Evolutionary conservation across 192 early-diverging fungal species (phyloP), one percentile per base, ranked within the genome.

Genomic region (Coemansia sp.): DNA sequence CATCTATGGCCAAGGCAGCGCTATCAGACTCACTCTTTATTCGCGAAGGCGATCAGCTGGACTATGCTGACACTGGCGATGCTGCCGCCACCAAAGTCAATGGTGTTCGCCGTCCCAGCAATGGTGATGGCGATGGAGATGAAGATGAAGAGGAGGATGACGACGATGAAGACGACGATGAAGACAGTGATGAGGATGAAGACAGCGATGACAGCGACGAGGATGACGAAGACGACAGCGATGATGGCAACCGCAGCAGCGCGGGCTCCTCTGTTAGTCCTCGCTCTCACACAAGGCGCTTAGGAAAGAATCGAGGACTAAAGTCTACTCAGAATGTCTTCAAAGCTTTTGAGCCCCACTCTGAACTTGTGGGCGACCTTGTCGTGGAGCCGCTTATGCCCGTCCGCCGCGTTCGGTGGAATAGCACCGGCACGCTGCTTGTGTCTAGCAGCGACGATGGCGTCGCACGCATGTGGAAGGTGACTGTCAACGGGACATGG

Each of bases 371-470:
- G 15, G 75, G 53, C 10, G 76, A 82, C 41, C 62, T 76, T 25
- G 23, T 67, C 0, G 69, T 75, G 10, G 72, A 82, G 48, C 75
- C 72, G 19, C 50, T 57, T 17, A 67, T 74, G 66, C 80, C 80
- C 9, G 69, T 82, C 55, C 80, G 80, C 25, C 75, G 74, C 19
- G 66, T 77, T 3, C 71, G 80, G 69, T 82, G 80, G 80, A 82
- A 82, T 69, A 74, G 75, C 72, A 77, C 75, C 9, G 80, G 80
- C 37, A 82, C 80, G 5, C 66, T 77, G 57, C 72, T 82, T 45
- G 69, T 66, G n/a, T 77, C 75, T 10, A 74, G 75, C 69, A 72
- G 80, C 55, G 80, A 82, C 51, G 80, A 82, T 46, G 80, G 80
- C 21, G 75, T 77, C 12, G 72, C 69, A 12, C 80, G 80, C 60